Conservation (phyloP, 352 stramenopile genomes). For the Phytophthora cryptogea region DNA sequence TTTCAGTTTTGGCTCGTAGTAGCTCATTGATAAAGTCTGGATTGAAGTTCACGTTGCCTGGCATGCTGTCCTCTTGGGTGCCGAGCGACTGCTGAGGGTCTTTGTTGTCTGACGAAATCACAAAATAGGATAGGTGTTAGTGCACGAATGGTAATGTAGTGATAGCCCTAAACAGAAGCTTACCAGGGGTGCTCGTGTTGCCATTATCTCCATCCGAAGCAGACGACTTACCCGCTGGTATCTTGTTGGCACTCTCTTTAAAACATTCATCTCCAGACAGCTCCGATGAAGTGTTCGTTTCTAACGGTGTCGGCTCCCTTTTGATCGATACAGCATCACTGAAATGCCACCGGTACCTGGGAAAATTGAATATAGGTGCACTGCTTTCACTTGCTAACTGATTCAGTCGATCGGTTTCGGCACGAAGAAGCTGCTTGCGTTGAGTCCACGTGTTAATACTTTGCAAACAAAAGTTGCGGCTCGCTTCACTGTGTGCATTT, state of each 20-base stretch:
- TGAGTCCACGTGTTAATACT: conserved; percentile 35
- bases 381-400: conserved; percentile 35
- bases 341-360: conserved; percentile 44
- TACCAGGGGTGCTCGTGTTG: conserved; percentile 19
- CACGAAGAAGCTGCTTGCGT: conserved; percentile 23
- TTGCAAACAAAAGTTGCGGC: conserved; percentile 44
- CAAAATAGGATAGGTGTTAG: conserved; percentile 5
- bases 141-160: not conserved
- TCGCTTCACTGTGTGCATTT: conserved; percentile 29
- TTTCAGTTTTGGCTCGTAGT: conserved; percentile 27
- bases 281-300: conserved; percentile 4
- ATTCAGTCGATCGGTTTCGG: conserved; percentile 39
- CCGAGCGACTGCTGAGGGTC: conserved; percentile 4
- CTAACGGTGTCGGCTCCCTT: conserved; percentile 25
- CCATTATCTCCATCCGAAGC: conserved; percentile 7
- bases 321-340: conserved; percentile 34
- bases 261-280: not conserved
- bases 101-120: conserved; percentile 16
- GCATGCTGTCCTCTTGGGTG: conserved; percentile 19
- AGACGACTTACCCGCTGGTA: not conserved
- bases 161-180: not conserved
- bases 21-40: conserved; percentile 41
- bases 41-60: conserved; percentile 24
- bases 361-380: conserved; percentile 44
- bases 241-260: not conserved